A percentile compares a stretch with the other conserved stretches of the same genome.
Conservation (phyloP, 306 rosid genomes). For the Malus domestica region ASM211411v1 NC_041799.1:6109001-6109500, state of each 20-base stretch:
- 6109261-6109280: background rate
- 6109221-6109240: no score
- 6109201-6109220: no score
- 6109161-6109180: no score
- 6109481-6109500: no score
- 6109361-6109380: background rate
- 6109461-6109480: background rate
- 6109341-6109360: background rate
- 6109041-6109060: no score
- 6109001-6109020: background rate
- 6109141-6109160: no score
- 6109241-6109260: no score
- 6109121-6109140: accelerated
- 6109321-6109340: background rate
- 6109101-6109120: no score
- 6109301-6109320: background rate
- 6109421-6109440: no score
- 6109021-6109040: background rate
- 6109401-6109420: background rate
- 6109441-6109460: background rate
- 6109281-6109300: background rate
- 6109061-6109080: no score
- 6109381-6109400: background rate
- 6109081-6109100: no score
- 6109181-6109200: no score